These are phyloP conservation scores for Dactylellina parvicollis DNA, from an alignment of 2,329 filamentous ascomycete species.

Conservation along the genomic window DNA sequence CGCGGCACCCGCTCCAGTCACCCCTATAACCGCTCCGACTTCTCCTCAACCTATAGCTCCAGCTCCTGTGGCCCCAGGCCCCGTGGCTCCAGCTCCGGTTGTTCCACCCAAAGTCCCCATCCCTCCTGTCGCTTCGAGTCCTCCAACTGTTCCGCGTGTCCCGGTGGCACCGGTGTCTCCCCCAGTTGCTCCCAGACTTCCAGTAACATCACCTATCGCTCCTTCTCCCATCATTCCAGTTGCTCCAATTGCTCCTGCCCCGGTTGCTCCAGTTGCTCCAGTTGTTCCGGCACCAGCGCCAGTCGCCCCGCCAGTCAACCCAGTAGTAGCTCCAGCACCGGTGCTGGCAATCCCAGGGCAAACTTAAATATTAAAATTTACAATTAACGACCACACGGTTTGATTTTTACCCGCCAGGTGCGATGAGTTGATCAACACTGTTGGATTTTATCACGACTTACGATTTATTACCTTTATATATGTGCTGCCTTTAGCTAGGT, in stretches of 20 bases:
- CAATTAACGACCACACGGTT: background rate
- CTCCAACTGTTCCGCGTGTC: background rate
- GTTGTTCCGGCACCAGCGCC: background rate
- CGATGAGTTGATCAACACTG: constrained; percentile 34
- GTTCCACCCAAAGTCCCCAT: too few relatives aligned
- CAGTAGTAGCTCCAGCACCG: background rate
- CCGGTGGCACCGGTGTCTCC: background rate
- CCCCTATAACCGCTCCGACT: background rate
- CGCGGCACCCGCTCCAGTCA: background rate
- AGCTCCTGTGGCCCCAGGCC: background rate
- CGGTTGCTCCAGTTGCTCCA: background rate
- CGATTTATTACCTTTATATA: background rate
- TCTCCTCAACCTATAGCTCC: background rate
- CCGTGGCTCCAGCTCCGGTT: too few relatives aligned
- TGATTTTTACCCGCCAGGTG: constrained; percentile 45
- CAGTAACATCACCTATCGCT: background rate
- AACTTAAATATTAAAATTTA: background rate
- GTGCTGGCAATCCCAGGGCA: background rate
- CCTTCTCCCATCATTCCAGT: background rate
- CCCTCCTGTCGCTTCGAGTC: background rate
- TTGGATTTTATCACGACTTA: background rate
- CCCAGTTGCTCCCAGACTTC: background rate
- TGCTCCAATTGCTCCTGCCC: background rate
- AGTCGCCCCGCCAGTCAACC: background rate
- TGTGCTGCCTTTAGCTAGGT: constrained; percentile 11